phyloP scores from a whole-genome alignment of 106 monocot genomes.

The Triglochin maritima region DNA sequence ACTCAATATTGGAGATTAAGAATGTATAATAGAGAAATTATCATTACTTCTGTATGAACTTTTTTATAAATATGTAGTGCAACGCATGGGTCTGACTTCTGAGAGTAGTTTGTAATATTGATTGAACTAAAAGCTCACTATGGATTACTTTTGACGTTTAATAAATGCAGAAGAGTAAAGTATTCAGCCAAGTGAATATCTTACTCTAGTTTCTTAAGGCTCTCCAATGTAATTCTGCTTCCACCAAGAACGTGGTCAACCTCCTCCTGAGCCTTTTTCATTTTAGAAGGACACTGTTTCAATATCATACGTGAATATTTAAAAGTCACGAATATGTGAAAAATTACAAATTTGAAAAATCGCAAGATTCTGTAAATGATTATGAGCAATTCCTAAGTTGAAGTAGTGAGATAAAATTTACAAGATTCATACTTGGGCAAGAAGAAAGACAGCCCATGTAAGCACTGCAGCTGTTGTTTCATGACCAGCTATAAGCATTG shows the following conservation, averaged over 20 bases:
- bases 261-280: constrained; percentile 86
- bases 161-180: too few relatives aligned
- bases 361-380: too few relatives aligned
- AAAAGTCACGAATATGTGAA: background rate
- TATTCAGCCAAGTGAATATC: constrained; percentile 3
- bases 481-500: constrained; percentile 98
- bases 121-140: too few relatives aligned
- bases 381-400: too few relatives aligned
- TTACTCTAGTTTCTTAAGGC: constrained; percentile 62
- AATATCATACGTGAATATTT: constrained; percentile 1
- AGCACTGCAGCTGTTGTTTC: constrained; percentile 99
- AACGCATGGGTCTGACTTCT: too few relatives aligned
- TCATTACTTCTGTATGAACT: too few relatives aligned
- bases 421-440: constrained; percentile 59
- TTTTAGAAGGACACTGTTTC: constrained; percentile 73
- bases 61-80: too few relatives aligned
- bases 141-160: too few relatives aligned
- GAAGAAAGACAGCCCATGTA: constrained; percentile 86
- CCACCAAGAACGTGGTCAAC: constrained; percentile 67
- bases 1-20: too few relatives aligned
- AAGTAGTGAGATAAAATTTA: background rate
- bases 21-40: too few relatives aligned
- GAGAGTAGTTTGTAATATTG: too few relatives aligned
- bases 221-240: constrained; percentile 35
- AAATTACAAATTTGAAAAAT: background rate